Evolutionary conservation across 192 early-diverging fungal species (phyloP), one percentile per base, ranked within the genome.

Genomic region (Umbelopsis vinacea): DNA sequence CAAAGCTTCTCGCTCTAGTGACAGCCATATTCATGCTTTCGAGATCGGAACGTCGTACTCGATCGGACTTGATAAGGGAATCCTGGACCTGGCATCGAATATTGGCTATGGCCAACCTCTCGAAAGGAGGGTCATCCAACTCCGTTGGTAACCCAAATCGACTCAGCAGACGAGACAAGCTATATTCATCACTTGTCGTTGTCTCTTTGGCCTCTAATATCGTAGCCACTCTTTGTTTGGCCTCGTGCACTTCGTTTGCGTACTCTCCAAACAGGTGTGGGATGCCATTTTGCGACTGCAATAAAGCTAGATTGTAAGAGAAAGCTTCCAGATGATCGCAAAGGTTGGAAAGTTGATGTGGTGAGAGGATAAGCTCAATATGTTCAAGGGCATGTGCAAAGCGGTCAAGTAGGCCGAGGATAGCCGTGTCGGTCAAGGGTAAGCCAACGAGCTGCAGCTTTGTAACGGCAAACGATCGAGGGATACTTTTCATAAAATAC

Each of bases 301-400:
- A 37, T 37, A 63, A 35, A 6, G 57, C 57, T 3, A 63, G 26
- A 17, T 63, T 63, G 33, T 63, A 63, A 10, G 57, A 63, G 14
- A 63, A 63, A 17, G 57, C 57, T 63, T 63, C 57, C 0, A 63
- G 57, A 35, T 63, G 57, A 35, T 63, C 57, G 35, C 57, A 63
- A 37, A 63, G 33, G 35, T 63, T 22, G 17, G 57, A 63, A 17
- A 63, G 57, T n/a, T 63, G 57, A 37, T 29, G 29, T 19, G 57
- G 57, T 12, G 57, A 63, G 29, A 63, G 33, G 7, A 63, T 35
- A 14, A 63, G 57, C 6, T 63, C 57, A 33, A 63, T 63, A 63
- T 63, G 57, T 63, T 63, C 57, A 19, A 63, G 57, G 33, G 57
- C 57, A 63, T 63, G 57, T 2, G 57, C 57, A 63, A 63, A 63